A percentile compares a stretch with the other conserved stretches of the same genome.
Evolutionary conservation across 2,329 filamentous ascomycete genomes (phyloP).

Genomic region (Penicillium sp.): DNA sequence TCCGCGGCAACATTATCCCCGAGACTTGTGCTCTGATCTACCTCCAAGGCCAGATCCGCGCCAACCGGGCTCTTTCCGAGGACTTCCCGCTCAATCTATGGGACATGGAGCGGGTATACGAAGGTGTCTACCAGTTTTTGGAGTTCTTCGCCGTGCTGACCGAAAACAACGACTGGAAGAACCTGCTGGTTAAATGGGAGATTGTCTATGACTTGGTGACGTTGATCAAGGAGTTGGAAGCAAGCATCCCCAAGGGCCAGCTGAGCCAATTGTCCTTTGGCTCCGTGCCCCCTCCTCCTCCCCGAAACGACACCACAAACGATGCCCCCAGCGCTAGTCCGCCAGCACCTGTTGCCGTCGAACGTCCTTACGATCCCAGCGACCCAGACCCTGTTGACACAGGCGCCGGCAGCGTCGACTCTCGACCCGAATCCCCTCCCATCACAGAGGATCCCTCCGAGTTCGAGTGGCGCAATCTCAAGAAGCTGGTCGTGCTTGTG

Average conservation of each 20-base stretch:
- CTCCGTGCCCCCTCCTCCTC: slow-evolving; percentile 18
- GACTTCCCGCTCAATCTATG: slow-evolving; percentile 91
- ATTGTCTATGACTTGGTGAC: slow-evolving; percentile 80
- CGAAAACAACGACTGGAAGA: slow-evolving; percentile 73
- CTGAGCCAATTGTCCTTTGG: slow-evolving; percentile 41
- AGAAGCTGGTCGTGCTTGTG: slow-evolving; percentile 84
- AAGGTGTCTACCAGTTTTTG: slow-evolving; percentile 86
- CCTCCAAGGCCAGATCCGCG: slow-evolving; percentile 79
- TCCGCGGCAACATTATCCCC: slow-evolving; percentile 83
- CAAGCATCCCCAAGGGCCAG: slow-evolving; percentile 74
- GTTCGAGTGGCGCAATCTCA: slow-evolving; percentile 72
- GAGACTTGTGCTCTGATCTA: slow-evolving; percentile 93
- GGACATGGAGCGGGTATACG: slow-evolving; percentile 96
- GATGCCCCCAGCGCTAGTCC: slow-evolving; percentile 26
- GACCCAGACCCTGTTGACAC: slow-evolving; percentile 36
- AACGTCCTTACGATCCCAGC: slow-evolving; percentile 55
- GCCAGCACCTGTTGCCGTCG: slow-evolving; percentile 45
- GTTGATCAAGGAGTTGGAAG: slow-evolving; percentile 75
- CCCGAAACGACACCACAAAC: slow-evolving; percentile 24
- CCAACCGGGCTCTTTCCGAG: slow-evolving; percentile 62
- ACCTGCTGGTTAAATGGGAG: slow-evolving; percentile 83
- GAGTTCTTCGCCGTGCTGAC: slow-evolving; percentile 87
- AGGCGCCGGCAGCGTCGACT: slow-evolving; percentile 32
- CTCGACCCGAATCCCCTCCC: slow-evolving; percentile 41
- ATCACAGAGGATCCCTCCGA: slow-evolving; percentile 55